Evolutionary conservation across 352 stramenopile genomes (phyloP), one percentile per base, ranked within the genome.

Genomic region (Pythium brassicae): DNA sequence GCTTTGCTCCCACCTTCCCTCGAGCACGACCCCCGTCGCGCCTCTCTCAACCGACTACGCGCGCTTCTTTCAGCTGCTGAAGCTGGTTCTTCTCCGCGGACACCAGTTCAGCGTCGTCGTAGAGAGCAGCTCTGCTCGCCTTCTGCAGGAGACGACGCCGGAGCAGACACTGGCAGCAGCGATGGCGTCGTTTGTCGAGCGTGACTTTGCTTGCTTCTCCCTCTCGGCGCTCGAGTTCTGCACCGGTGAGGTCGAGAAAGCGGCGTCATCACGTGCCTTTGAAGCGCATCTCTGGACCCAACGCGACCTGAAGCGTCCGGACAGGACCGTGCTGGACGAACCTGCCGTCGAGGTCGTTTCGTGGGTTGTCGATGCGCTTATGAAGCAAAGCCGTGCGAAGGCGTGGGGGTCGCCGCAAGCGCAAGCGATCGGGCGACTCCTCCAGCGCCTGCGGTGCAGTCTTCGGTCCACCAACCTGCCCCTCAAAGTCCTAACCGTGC

Each of bases 211-310:
- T 14, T 19, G 1, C 1, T 67, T 76, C 55, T 43, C 61, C 12
- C 26, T 50, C 15, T 46, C 62, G 23, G 46, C 81, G 2, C 59
- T 92, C 42, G 72, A 86, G 12, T 77, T 79, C 46, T 86, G 66
- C 32, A 51, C 95, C 8, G 42, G 55, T 27, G 73, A 95, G 39
- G 45, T 96, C 0, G 86, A 94, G 46, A 45, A 54, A 23, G 86
- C 82, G 17, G 72, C 76, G 10, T 63, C 51, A 8, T 68, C 56
- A 9, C 72, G 83, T 23, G 14, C 54, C 0, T 94, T 76, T 32
- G 78, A 93, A 60, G 80, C 88, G 0, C 45, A 64, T 25, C 34
- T 92, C 22, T 97, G 88, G 89, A 94, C 84, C 0, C 74, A 95
- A 27, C 70, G 83, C 17, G 76, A 81, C 2, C 63, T 94, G 4